Base-by-base conservation (phyloP, 345 rosid genomes). In the Geranium rotundifolium region DNA sequence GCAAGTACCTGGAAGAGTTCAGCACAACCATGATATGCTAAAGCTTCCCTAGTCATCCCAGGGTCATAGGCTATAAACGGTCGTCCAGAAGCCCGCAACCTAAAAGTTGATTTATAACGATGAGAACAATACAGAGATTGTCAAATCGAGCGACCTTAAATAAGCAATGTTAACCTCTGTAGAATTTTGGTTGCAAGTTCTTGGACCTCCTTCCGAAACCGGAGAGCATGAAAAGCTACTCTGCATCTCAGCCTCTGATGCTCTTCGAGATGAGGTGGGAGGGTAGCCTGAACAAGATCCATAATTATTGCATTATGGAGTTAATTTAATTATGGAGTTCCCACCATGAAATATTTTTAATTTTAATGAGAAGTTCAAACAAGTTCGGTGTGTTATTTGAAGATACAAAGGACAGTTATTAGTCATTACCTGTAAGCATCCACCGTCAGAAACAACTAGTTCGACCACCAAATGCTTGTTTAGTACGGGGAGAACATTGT, bases 51-150 rank as follows among this genome's bases (percentile, higher is more conserved):
- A 14, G 91, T 87, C 99, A 93, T 80, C 61, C 90, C 99, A 54
- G 97, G 97, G 80, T 93, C 95, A 75, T 72, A 93, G n/a, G 91
- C 99, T 75, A 93, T 85, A 75, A 83, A 89, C 54, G 96, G 99
- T 50, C 84, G 71, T 29, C 96, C 96, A 70, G 86, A 79, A 71
- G 99, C 90, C 57, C 83, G 77, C 56, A 93, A 79, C 79, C 97
- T 88, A 64, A 63, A 71, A 65, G 39, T 30, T 56, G 56, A 56
- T 23, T 23, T 59, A 62, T 65, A 63, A 8, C 37, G 50, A 59
- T 34, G 18, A 37, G 62, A 29, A 31, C 18, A 64, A 14, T 31
- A 34, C 29, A 46, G 13, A 19, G 16, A 64, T 29, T 19, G 30
- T 54, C 7, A 13, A 65, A 57, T 39, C 7, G 9, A 57, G 59